These are phyloP conservation scores for Zymoseptoria tritici DNA, from an alignment of 2,329 filamentous ascomycete species.

Conservation along the genomic window DNA sequence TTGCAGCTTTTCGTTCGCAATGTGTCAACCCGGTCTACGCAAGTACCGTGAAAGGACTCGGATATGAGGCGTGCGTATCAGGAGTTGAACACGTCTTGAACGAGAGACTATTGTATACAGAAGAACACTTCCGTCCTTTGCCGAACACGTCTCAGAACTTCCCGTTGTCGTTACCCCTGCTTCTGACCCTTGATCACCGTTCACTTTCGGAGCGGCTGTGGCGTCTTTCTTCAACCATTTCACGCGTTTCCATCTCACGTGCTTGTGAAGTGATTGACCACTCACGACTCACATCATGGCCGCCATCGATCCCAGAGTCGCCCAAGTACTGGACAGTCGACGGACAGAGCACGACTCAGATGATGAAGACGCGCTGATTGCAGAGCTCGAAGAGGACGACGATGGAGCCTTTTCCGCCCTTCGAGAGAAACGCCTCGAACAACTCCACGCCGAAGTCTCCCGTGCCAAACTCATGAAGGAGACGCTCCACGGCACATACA, in stretches of 20 bases:
- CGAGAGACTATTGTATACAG: no score
- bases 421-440: conserved; percentile 50
- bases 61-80: no score
- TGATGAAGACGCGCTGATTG: conserved; percentile 55
- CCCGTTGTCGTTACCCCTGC: no score
- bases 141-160: no score
- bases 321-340: conserved; percentile 40
- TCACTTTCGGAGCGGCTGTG: no score
- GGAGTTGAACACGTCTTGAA: no score
- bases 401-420: conserved; percentile 47
- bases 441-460: conserved; percentile 50
- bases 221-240: background rate
- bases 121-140: no score
- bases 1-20: no score
- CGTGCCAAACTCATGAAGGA: conserved; percentile 43
- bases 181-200: no score
- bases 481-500: conserved; percentile 43
- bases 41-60: no score
- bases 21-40: no score
- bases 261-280: background rate
- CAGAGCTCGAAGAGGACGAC: conserved; percentile 48
- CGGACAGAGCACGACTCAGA: conserved; percentile 42
- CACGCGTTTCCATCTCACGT: background rate
- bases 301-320: conserved; percentile 44
- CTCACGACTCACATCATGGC: conserved; percentile 5